Percentiles rank a stretch among this genome's conserved stretches.
phyloP scores from a whole-genome alignment of 169 alveolate genomes.

The Plasmodium gallinaceum region DNA sequence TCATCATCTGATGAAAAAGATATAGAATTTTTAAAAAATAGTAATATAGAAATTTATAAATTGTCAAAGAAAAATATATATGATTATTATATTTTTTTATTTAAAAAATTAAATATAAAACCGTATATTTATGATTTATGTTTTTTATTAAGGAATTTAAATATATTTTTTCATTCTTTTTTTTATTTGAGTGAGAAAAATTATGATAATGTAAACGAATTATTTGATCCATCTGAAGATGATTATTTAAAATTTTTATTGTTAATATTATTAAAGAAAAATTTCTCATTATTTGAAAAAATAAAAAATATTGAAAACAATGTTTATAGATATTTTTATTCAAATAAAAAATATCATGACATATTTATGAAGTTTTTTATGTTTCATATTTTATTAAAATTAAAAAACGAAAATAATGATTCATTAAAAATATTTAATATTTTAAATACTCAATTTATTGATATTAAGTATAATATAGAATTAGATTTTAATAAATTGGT shows the following conservation, averaged over 20 bases:
- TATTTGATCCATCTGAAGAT: conserved; percentile 3
- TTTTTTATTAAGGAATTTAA: conserved; percentile 14
- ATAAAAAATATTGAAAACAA: conserved; percentile 27
- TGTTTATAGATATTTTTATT: conserved; percentile 18
- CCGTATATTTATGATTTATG: conserved; percentile 38
- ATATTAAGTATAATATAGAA: conserved; percentile 3
- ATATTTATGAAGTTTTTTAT: conserved; percentile 15
- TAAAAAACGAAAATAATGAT: background rate
- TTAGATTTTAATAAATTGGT: conserved; percentile 21
- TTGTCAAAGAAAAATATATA: conserved; percentile 8
- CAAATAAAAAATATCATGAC: background rate
- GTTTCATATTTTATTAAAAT: conserved; percentile 1
- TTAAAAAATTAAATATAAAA: conserved; percentile 8
- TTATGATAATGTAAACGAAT: conserved; percentile 5
- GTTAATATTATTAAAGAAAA: background rate
- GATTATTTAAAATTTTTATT: conserved; percentile 13
- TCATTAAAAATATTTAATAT: conserved; percentile 6
- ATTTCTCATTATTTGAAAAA: background rate
- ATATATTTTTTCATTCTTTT: conserved; percentile 20
- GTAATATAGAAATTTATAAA: conserved; percentile 7
- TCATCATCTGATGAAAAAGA: background rate
- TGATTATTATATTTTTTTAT: background rate
- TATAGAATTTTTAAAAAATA: background rate
- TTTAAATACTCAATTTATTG: background rate
- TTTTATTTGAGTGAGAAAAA: conserved; percentile 8